Evolutionary conservation across 805 yeast species (phyloP), one percentile per base, ranked within the genome.

Genomic region (Zygosaccharomyces siamensis): DNA sequence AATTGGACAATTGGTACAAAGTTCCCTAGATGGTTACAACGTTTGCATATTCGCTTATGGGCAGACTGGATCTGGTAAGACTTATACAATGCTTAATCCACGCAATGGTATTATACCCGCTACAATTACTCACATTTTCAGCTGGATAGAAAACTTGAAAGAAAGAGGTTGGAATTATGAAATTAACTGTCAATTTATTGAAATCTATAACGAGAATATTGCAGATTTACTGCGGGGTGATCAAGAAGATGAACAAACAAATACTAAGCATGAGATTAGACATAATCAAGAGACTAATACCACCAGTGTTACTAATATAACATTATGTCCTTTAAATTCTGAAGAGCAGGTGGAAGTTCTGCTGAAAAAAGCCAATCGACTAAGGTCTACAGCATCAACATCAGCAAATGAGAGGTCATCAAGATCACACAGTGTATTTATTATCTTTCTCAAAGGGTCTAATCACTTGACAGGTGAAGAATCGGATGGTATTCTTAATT

Each of bases 11-110:
- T 68, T 92, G 20, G 81, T 92, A 1, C 96, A 89, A 64, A 88
- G 78, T 71, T 81, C 95, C 0, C 65, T 90, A 11, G 95, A 92
- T 67, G 99, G 99, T 0, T 82, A 75, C 60, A 89, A 89, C 57
- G 96, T 89, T 2, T 89, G 97, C 66, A 87, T 93, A 1, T 89
- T 92, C 71, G 96, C 98, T 0, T 92, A 93, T 64, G 99, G 99
- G 1, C 99, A 92, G 67, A 93, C 99, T 0, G 96, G 93, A 0
- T 84, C 97, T 0, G 99, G 99, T 3, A 92, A 92, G 63, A 92
- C 98, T 0, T 83, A 69, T 64, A 93, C 99, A 0, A 93, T 92
- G 98, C 77, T 89, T 1, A 70, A 75, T 23, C 69, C 77, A 0
- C 59, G 66, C 1, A 84, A 84, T 59, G 98, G 99, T 12, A 79